These are phyloP conservation scores for Endogone sp. DNA, from an alignment of 192 early-diverging fungal species.

Conservation along the genomic window DNA sequence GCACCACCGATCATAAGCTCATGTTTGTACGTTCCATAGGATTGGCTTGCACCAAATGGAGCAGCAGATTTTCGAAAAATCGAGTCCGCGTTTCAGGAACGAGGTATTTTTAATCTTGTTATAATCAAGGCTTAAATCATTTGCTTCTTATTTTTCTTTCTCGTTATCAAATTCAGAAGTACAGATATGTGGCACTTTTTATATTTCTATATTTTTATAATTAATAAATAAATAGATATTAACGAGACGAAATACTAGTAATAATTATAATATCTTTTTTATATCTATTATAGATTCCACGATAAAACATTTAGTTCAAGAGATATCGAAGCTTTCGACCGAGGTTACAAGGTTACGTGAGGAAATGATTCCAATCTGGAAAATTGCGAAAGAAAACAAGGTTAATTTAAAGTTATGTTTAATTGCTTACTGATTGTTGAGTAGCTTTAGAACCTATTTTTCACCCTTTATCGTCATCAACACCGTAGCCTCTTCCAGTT, in stretches of 20 bases:
- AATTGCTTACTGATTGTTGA: background rate
- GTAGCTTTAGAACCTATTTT: no score
- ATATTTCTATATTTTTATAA: background rate
- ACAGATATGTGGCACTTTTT: no score
- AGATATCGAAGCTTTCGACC: constrained; percentile 30
- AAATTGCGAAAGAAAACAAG: constrained; percentile 41
- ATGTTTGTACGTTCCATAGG: no score
- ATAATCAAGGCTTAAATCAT: no score
- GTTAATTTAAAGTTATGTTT: constrained; percentile 12
- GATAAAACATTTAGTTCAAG: constrained; percentile 36
- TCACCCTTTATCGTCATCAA: background rate
- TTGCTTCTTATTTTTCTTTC: background rate
- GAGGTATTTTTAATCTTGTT: constrained; percentile 39
- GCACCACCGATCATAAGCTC: no score
- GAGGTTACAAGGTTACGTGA: constrained; percentile 39
- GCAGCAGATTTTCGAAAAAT: constrained; percentile 43
- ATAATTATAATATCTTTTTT: no score
- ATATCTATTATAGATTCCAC: no score
- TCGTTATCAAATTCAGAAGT: no score
- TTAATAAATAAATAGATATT: background rate
- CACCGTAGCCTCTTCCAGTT: background rate
- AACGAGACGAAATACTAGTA: background rate
- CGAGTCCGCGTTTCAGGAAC: constrained; percentile 40
- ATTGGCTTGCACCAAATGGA: constrained; percentile 39
- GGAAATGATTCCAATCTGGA: constrained; percentile 34